A percentile compares a stretch with the other conserved stretches of the same genome.
These are phyloP conservation scores for Cutaneotrichosporon dermatis DNA, from an alignment of 1,284 basidiomycete species.

Conservation along the genomic window DNA sequence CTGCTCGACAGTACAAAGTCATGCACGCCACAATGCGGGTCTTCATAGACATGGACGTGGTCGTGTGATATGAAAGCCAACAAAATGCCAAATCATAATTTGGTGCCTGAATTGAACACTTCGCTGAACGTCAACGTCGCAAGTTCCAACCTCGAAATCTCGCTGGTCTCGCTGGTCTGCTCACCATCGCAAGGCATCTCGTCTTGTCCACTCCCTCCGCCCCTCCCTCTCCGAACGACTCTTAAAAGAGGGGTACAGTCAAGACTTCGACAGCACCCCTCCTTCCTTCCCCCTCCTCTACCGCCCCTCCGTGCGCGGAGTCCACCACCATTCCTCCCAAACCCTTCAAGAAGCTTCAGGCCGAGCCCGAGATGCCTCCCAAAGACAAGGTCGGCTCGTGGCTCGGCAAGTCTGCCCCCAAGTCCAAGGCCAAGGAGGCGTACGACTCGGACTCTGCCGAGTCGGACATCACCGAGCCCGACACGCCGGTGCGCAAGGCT, in stretches of 20 bases:
- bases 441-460: conserved; percentile 37
- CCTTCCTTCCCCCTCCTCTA: not conserved
- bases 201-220: no score
- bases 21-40: no score
- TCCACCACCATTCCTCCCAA: conserved; percentile 1
- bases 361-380: conserved; percentile 38
- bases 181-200: no score
- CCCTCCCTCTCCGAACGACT: no score
- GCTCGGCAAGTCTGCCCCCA: conserved; percentile 28
- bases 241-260: not conserved
- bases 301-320: not conserved
- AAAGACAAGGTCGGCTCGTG: conserved; percentile 47
- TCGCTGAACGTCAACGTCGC: no score
- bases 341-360: conserved; percentile 39
- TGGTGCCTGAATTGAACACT: no score
- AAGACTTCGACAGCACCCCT: not conserved
- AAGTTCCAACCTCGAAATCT: no score
- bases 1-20: no score
- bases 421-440: conserved; percentile 20
- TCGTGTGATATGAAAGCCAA: no score
- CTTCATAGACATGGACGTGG: no score
- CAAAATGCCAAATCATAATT: no score
- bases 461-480: conserved; percentile 9
- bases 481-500: not conserved
- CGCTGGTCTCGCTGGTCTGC: no score